These are phyloP conservation scores for maize (Zea mays) DNA, from an alignment of 176 grass and related monocot species.

Conservation along the genomic window Zm-B73-REFERENCE-NAM-5.0 NC_050104.1:117210501-117211000, in stretches of 20 bases:
- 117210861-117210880: constrained; percentile 96
- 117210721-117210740: background rate
- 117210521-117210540: constrained; percentile 94
- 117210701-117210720: background rate
- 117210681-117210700: constrained; percentile 9
- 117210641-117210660: constrained; percentile 25
- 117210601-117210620: constrained; percentile 85
- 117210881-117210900: constrained; percentile 94
- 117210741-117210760: constrained; percentile 13
- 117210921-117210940: constrained; percentile 5
- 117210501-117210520: constrained; percentile 83
- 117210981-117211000: constrained; percentile 92
- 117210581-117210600: constrained; percentile 89
- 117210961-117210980: constrained; percentile 98
- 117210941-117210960: constrained; percentile 41
- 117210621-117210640: background rate
- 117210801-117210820: constrained; percentile 78
- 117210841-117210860: constrained; percentile 99
- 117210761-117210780: constrained; percentile 36
- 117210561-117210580: constrained; percentile 88
- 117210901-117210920: constrained; percentile 17
- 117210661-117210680: constrained; percentile 14
- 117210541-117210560: constrained; percentile 93
- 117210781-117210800: constrained; percentile 77
- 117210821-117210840: constrained; percentile 89